Percentiles rank a stretch among this genome's conserved stretches.
Conservation (phyloP, 1,284 basidiomycete species). For the Cystobasidiaceae sp. region DNA sequence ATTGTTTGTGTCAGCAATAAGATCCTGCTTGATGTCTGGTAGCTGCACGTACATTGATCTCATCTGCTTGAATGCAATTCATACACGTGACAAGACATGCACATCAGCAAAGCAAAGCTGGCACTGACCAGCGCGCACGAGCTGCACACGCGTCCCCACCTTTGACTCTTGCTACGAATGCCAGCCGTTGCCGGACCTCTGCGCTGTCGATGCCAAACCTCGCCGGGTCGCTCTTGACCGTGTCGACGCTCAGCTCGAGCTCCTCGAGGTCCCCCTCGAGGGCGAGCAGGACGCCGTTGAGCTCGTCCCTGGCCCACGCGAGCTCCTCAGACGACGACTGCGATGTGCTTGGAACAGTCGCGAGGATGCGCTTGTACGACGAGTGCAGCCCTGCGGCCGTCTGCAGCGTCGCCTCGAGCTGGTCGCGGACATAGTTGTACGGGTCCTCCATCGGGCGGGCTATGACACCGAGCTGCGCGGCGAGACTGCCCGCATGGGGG, state of each 20-base stretch:
- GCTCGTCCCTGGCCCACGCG: conserved; percentile 48
- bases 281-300: conserved; percentile 66
- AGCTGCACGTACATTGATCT: too few relatives aligned
- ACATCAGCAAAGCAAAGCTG: too few relatives aligned
- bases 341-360: conserved; percentile 4
- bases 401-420: conserved; percentile 23
- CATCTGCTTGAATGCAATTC: conserved; percentile 1
- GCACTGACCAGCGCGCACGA: too few relatives aligned
- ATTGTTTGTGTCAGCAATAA: not conserved
- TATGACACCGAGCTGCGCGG: not conserved
- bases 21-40: too few relatives aligned
- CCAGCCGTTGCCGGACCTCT: conserved; percentile 66
- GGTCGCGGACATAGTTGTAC: conserved; percentile 3
- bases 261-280: conserved; percentile 80
- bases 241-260: conserved; percentile 80
- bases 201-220: conserved; percentile 71
- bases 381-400: conserved; percentile 13
- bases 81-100: too few relatives aligned
- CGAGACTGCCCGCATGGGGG: not conserved
- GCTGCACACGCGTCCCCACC: conserved; percentile 51
- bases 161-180: conserved; percentile 66
- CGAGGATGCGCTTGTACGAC: conserved; percentile 30
- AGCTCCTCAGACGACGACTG: conserved; percentile 30
- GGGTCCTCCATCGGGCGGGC: conserved; percentile 7
- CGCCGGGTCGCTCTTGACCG: conserved; percentile 57